Evolutionary conservation across 2,329 filamentous ascomycete species (phyloP), one percentile per base, ranked within the genome.

Genomic region (Trichophyton verrucosum): DNA sequence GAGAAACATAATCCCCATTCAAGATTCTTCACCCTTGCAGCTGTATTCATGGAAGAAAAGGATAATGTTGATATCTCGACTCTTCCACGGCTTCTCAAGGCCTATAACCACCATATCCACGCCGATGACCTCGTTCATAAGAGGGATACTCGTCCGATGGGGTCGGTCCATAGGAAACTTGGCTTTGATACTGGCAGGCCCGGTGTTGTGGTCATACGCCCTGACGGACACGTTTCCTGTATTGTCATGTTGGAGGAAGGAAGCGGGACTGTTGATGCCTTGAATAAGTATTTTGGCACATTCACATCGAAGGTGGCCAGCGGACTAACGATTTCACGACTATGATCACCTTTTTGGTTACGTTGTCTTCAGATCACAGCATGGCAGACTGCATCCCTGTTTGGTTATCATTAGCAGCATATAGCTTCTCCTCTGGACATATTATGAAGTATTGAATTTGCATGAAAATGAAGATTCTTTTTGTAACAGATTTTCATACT

Each of bases 1-100:
- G 90, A 96, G 74, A 81, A 78, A 46, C 84, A 95, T 75, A 91
- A 91, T 74, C 91, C 91, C 0, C 90, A 96, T 74, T 89, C 86
- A 65, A 77, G 79, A 53, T 91, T 96, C 76, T 91, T 88, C 76
- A 89, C 88, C 1, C 73, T 96, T 61, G 88, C 84, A 68, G 85
- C 88, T 44, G 78, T 95, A 64, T 87, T 95, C 70, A 85, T 88
- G 11, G 79, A 82, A 0, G 80, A 80, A 59, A 82, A 89, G 63
- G 78, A 81, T 44, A 75, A 82, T n/a, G 82, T 96, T 61, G 87
- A 92, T 69, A 87, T 95, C 63, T 36, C 27, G 1, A 76, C 80
- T 40, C 80, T 92, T 1, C 91, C 91, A 0, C 77, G 79, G 20
- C 69, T 88, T 1, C 79, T 96, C 61, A 84, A 82, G 3, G 81